Evolutionary conservation across 1,284 basidiomycete genomes (phyloP).

Genomic region (Amylostereum areolatum): DNA sequence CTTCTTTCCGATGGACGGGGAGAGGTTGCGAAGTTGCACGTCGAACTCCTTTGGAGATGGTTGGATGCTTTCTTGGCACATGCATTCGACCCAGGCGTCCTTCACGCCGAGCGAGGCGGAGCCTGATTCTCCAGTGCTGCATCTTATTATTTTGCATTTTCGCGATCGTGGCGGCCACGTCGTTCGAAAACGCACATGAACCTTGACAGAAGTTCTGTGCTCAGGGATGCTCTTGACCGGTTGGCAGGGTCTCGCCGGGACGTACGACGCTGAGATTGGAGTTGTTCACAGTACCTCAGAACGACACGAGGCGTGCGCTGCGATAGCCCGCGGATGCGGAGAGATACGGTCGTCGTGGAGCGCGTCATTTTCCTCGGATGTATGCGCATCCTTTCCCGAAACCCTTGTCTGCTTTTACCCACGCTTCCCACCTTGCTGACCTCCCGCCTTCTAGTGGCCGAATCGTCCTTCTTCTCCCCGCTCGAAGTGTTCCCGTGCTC

Average conservation of each 20-base stretch:
- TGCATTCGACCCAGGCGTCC: too few relatives aligned
- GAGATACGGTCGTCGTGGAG: neutral
- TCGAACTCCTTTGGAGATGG: neutral
- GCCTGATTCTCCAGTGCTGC: too few relatives aligned
- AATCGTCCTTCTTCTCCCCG: slow-evolving; percentile 33
- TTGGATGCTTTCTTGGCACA: neutral
- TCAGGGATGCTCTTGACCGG: too few relatives aligned
- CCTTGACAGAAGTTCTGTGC: too few relatives aligned
- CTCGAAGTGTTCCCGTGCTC: slow-evolving; percentile 50
- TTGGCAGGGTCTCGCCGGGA: too few relatives aligned
- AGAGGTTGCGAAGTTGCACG: neutral
- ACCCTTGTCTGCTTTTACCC: slow-evolving; percentile 3
- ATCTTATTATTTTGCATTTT: too few relatives aligned
- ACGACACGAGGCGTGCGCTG: neutral
- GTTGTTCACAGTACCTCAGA: neutral
- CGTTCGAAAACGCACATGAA: too few relatives aligned
- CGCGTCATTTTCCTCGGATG: slow-evolving; percentile 23
- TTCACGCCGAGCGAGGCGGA: too few relatives aligned
- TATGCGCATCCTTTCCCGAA: neutral
- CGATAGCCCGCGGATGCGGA: neutral
- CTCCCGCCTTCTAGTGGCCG: slow-evolving; percentile 19
- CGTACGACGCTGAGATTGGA: too few relatives aligned
- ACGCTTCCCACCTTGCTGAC: slow-evolving; percentile 26
- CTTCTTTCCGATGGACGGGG: neutral
- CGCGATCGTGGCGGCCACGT: too few relatives aligned